Base-by-base conservation (phyloP, 257 asterid genomes). In the Salvia rosmarinus region DNA sequence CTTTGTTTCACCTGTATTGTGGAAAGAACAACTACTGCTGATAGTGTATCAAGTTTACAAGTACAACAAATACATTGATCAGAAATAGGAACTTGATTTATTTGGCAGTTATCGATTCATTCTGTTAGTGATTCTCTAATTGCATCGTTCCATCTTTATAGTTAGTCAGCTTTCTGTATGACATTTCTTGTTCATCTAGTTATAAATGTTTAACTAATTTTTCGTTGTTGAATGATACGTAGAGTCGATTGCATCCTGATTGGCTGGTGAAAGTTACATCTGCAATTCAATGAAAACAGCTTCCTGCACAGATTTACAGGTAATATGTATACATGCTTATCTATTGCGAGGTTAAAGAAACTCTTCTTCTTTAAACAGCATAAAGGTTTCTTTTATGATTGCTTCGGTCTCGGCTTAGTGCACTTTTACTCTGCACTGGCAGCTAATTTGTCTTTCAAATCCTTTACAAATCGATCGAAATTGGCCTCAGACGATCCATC, bases 401-500 rank as follows among this genome's bases (percentile, higher is more conserved):
- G 50, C 50, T 67, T 67, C 44, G 6, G n/a, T 39, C 74, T 54
- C 37, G 5, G n/a, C n/a, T n/a, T n/a, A n/a, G n/a, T n/a, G n/a
- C 30, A 25, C 30, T 1, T 25, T 37, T 9, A 5, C 9, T 37
- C 42, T 37, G 42, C 9, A 37, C 9, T 5, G 42, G 42, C 13
- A 39, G 44, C 44, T 39, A 9, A 39, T 39, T 39, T 39, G 44
- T 9, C 44, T 9, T 39, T 9, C 44, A 39, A 39, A 39, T 39
- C 44, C 44, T 39, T 39, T 10, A 39, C 44, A 9, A 39, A 39
- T 39, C 8, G 44, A 9, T 39, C 44, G 11, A 39, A 39, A 39
- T 39, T 39, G 11, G 44, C 44, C 44, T 39, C 44, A 39, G 44
- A 39, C 8, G n/a, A 37, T 82, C 55, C 81, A 61, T 78, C 71